Evolutionary conservation across 2,329 filamentous ascomycete genomes (phyloP).

Genomic region (Aspergillus floridensis): DNA sequence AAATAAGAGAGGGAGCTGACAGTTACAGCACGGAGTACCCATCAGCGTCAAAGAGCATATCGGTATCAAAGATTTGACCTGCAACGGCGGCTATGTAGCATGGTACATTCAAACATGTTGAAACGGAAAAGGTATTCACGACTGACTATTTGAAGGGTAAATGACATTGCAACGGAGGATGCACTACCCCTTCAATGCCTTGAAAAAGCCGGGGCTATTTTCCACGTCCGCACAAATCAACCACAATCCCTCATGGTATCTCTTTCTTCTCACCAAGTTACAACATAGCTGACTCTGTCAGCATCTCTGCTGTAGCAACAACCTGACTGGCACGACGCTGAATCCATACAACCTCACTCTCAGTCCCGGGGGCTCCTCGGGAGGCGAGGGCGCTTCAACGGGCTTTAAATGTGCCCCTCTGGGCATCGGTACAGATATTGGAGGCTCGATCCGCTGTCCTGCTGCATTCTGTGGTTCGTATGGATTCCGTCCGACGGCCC

Average conservation of each 20-base stretch:
- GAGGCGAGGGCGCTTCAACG: slow-evolving; percentile 45
- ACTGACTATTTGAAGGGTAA: slow-evolving; percentile 28
- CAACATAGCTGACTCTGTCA: slow-evolving; percentile 15
- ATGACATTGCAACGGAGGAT: slow-evolving; percentile 36
- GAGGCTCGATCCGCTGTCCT: slow-evolving; percentile 46
- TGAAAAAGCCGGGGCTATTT: slow-evolving; percentile 40
- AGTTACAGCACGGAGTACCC: slow-evolving; percentile 50
- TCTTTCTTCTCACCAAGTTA: not conserved
- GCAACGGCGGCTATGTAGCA: slow-evolving; percentile 37
- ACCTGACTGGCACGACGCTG: slow-evolving; percentile 40
- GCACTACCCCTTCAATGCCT: slow-evolving; percentile 34
- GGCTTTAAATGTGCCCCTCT: slow-evolving; percentile 43
- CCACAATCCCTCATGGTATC: slow-evolving; percentile 42
- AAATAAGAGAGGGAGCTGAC: not conserved
- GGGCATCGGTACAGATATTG: slow-evolving; percentile 50
- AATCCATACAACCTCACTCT: slow-evolving; percentile 44
- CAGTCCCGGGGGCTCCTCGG: slow-evolving; percentile 44
- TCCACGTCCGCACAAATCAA: slow-evolving; percentile 46
- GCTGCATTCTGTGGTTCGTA: slow-evolving; percentile 48
- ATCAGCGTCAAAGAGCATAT: slow-evolving; percentile 63
- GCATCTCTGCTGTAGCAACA: slow-evolving; percentile 41
- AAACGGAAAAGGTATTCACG: not conserved
- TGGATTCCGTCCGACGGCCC: slow-evolving; percentile 42
- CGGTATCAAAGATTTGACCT: slow-evolving; percentile 51
- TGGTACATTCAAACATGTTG: slow-evolving; percentile 20